Base-by-base conservation (phyloP, 1,284 basidiomycete genomes). In the Rhodotorula mucilaginosa region DNA sequence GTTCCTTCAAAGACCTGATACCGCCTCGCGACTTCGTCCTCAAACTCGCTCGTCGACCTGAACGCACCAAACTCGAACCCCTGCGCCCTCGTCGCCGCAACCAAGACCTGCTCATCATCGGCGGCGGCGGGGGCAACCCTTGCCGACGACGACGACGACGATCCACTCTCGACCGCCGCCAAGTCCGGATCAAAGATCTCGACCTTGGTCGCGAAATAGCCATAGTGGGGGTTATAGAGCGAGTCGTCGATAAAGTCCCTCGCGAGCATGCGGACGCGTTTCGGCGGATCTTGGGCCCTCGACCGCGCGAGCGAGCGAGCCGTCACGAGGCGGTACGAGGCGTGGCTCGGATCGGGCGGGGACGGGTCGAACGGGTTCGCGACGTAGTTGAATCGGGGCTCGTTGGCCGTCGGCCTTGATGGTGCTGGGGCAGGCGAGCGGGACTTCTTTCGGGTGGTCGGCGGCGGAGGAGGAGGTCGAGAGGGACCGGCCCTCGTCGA, bases 221-320 rank as follows among this genome's bases (percentile, higher is more conserved):
- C 97, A 79, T 99, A 99, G 80, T 93, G 83, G 4, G 94, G 95
- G 79, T 99, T 98, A 84, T 99, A 99, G 58, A 99, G 83, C 26
- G 91, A 90, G 80, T 99, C 97, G 79, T 98, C 92, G 76, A 99
- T 95, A 81, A 92, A 99, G 83, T 99, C 96, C 72, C 97, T 87
- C 60, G 91, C 89, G 49, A 99, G 89, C 92, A 98, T 97, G 81
- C 92, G 92, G 62, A 95, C 93, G 65, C 87, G 84, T 29, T 84
- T 87, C 4, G 95, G 96, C 5, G 90, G 92, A 61, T 84, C 82
- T n/a, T 81, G 83, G 67, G 83, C 82, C 67, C 80, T 81, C 13
- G 23, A 26, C n/a, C n/a, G 52, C 72, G 87, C 86, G 65, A 95
- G 82, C 69, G 89, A 86, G 74, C 88, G 87, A 10, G 93, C 90